Percentiles rank a stretch among this genome's conserved stretches.
These are phyloP conservation scores for Entomortierella parvispora DNA, from an alignment of 192 early-diverging fungal genomes.

Conservation along the genomic window DNA sequence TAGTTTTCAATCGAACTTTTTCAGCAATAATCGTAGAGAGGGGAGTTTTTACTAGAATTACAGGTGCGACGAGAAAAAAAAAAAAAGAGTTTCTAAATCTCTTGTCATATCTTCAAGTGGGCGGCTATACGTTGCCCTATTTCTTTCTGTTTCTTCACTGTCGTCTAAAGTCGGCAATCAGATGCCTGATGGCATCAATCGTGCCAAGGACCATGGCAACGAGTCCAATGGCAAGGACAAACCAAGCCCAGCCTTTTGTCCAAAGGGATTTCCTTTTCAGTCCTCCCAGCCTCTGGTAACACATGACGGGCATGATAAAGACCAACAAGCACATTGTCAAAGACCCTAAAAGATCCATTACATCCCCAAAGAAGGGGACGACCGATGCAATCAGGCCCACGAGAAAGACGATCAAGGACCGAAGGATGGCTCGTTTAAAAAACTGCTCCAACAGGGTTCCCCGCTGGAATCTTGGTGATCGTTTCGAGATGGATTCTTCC, in stretches of 20 bases:
- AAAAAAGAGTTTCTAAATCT: no score
- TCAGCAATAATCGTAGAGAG: no score
- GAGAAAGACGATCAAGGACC: conserved; percentile 61
- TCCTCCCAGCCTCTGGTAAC: conserved; percentile 76
- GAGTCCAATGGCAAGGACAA: conserved; percentile 64
- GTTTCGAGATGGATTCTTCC: conserved; percentile 61
- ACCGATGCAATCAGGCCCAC: conserved; percentile 69
- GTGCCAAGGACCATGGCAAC: conserved; percentile 63
- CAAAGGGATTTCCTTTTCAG: conserved; percentile 51
- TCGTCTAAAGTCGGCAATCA: conserved; percentile 52
- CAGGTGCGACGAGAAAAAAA: no score
- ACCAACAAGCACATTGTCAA: conserved; percentile 75
- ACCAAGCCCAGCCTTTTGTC: conserved; percentile 57
- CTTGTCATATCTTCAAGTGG: no score
- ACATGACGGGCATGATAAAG: conserved; percentile 79
- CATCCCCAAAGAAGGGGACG: conserved; percentile 82
- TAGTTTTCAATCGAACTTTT: no score
- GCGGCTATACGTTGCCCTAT: no score
- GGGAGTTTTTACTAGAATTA: no score
- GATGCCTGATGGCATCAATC: conserved; percentile 59
- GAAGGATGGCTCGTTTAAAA: conserved; percentile 58
- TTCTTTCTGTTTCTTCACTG: no score
- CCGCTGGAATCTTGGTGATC: conserved; percentile 12
- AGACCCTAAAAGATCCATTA: conserved; percentile 80
- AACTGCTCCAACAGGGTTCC: conserved; percentile 60